Base-by-base conservation (phyloP, 768 basidiomycete species). In the Tephrocybe sp. region DNA sequence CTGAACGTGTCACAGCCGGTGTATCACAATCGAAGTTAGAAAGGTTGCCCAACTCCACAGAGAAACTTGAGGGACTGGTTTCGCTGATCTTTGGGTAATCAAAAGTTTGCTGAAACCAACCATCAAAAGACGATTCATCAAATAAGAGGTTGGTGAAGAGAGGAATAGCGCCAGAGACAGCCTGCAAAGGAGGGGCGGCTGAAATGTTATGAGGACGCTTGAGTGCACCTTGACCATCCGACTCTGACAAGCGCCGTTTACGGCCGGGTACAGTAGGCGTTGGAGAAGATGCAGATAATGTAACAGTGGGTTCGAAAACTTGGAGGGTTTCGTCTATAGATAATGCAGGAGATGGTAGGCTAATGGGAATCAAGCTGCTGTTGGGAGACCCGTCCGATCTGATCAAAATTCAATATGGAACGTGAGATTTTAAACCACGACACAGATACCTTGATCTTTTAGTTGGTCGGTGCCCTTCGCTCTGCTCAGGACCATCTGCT, bases 191-290 rank as follows among this genome's bases (percentile, higher is more conserved):
- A 1, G 67, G 61, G 15, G 37, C 51, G 0, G 21, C 20, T 7
- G 52, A 28, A 3, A 65, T 52, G 20, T 50, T 55, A 11, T 62
- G 57, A 0, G 66, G 62, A n/a, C 65, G 65, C 32, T 75, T 74
- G 1, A 63, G 30, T 30, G 53, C n/a, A 1, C 34, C 28, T 0
- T 54, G 32, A 1, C 33, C 38, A 7, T 66, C 68, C 2, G 61
- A 50, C 10, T 73, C 68, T 1, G 74, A 76, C 11, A 73, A 42
- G 3, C 69, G 64, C 33, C 75, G 71, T 53, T 77, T 76, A 12
- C 69, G 68, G 20, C 55, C 64, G 32, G 59, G 30, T 40, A 51
- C 1, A 44, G 30, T 10, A 4, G 51, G 45, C 34, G n/a, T 30
- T 14, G 12, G 8, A 0, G 42, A 49, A 32, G 37, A 20, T 2